These are phyloP conservation scores for Phalaenopsis aphrodite DNA, from an alignment of 106 monocot species.

Conservation along the genomic window DNA sequence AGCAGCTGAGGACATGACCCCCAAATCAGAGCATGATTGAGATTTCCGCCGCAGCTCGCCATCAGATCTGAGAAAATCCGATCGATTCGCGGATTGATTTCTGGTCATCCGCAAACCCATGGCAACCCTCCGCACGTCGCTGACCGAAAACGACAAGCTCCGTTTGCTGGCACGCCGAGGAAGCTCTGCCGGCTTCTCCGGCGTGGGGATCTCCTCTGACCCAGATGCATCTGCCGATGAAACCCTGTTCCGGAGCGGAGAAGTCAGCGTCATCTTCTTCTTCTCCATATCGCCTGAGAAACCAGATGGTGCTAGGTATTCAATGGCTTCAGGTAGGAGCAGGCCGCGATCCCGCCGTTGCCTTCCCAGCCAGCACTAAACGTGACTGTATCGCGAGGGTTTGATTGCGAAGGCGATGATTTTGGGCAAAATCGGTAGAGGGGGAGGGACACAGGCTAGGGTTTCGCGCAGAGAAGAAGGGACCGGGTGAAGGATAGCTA, in stretches of 20 bases:
- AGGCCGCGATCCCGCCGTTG: no score
- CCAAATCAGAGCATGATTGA: background rate
- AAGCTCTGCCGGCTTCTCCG: conserved; percentile 40
- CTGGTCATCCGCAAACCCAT: conserved; percentile 16
- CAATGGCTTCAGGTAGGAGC: no score
- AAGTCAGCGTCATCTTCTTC: background rate
- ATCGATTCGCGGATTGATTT: background rate
- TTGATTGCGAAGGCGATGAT: no score
- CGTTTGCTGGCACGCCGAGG: conserved; percentile 18
- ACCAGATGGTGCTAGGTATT: no score
- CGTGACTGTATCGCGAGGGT: no score
- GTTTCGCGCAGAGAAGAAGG: no score
- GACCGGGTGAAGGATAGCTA: no score
- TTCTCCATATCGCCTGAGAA: conserved; percentile 11
- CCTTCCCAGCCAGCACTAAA: no score
- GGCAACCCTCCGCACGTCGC: conserved; percentile 41
- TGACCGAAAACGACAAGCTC: conserved; percentile 44
- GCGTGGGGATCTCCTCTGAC: conserved; percentile 36
- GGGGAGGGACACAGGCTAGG: no score
- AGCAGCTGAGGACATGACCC: background rate
- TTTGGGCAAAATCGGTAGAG: no score
- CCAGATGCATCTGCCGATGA: background rate
- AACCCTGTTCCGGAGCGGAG: background rate
- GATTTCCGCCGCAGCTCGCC: conserved; percentile 4
- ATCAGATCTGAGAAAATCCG: conserved; percentile 10